Evolutionary conservation across 2,329 filamentous ascomycete species (phyloP), one percentile per base, ranked within the genome.

Genomic region (Ceratocystis papillata): DNA sequence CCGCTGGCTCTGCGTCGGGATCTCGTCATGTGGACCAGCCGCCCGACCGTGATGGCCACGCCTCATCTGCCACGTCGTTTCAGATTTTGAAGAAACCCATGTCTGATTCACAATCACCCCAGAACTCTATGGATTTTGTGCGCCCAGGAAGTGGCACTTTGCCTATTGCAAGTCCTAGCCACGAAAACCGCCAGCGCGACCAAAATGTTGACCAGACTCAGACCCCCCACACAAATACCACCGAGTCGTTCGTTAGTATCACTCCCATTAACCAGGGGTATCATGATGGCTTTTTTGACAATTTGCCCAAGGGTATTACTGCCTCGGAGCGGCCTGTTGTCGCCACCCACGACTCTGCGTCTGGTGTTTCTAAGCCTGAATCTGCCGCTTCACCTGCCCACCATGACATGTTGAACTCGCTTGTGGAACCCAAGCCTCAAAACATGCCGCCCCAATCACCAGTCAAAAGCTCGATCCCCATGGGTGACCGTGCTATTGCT

Each of bases 71-170:
- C 63, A 73, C 76, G 25, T 72, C 75, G 55, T 76, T 80, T 67
- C 79, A 82, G 70, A 78, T 81, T 66, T 72, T 82, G 30, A 81
- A 82, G 73, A 83, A 83, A 73, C 76, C 77, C 20, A 73, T 74
- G 64, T 66, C 72, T 70, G 69, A 72, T 68, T 76, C 76, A 65
- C 69, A 76, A 63, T 67, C 77, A 67, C 76, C 78, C 44, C 72
- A 75, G 63, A 73, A 72, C 57, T 75, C 76, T 2, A 73, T 74
- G 65, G 72, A 73, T 22, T 73, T 70, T 48, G 79, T 80, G 7
- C 75, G 76, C 66, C 76, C 76, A 69, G 75, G 72, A 28, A 70
- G 74, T 64, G 73, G 74, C 53, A 77, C 75, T 7, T 81, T 78
- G 71, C 75, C 77, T 10, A 70, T 77, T 20, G 70, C 74, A 33